Percentiles rank a stretch among this genome's conserved stretches.
These are phyloP conservation scores for Hyphodiscus sp. DNA, from an alignment of 2,329 filamentous ascomycete species.

Conservation along the genomic window DNA sequence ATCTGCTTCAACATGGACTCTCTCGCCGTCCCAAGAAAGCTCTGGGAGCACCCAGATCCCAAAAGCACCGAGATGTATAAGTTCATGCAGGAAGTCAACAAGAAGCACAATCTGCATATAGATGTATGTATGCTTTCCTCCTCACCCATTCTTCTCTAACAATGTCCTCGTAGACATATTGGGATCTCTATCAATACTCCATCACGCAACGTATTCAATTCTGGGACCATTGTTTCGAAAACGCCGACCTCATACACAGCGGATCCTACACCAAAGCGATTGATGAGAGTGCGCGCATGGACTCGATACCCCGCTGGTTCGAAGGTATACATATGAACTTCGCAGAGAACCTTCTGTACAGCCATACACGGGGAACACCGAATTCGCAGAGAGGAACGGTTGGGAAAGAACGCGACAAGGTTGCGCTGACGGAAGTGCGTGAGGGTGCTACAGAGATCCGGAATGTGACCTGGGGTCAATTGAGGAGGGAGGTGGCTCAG, in stretches of 20 bases:
- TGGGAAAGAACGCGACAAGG: constrained; percentile 63
- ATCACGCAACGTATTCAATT: constrained; percentile 55
- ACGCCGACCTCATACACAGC: constrained; percentile 53
- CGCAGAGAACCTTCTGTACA: constrained; percentile 73
- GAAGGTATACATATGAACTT: constrained; percentile 67
- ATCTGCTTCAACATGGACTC: constrained; percentile 14
- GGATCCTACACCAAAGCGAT: constrained; percentile 55
- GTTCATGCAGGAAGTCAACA: constrained; percentile 62
- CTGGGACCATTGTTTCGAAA: constrained; percentile 57
- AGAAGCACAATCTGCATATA: constrained; percentile 47
- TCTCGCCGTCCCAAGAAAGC: constrained; percentile 45
- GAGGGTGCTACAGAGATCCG: constrained; percentile 53
- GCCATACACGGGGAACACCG: constrained; percentile 35
- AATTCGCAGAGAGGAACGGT: constrained; percentile 41
- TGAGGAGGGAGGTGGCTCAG: constrained; percentile 51
- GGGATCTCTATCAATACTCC: constrained; percentile 66
- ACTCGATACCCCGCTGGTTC: constrained; percentile 71
- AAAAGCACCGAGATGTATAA: constrained; percentile 57
- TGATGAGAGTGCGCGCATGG: constrained; percentile 64
- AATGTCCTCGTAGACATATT: constrained; percentile 46
- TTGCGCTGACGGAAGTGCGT: constrained; percentile 67
- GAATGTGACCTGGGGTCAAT: constrained; percentile 59
- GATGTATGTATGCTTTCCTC: constrained; percentile 38
- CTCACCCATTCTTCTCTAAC: background rate
- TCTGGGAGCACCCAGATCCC: constrained; percentile 62